Base-by-base conservation (phyloP, 2,329 filamentous ascomycete species). In the Grosmannia huntii region DNA sequence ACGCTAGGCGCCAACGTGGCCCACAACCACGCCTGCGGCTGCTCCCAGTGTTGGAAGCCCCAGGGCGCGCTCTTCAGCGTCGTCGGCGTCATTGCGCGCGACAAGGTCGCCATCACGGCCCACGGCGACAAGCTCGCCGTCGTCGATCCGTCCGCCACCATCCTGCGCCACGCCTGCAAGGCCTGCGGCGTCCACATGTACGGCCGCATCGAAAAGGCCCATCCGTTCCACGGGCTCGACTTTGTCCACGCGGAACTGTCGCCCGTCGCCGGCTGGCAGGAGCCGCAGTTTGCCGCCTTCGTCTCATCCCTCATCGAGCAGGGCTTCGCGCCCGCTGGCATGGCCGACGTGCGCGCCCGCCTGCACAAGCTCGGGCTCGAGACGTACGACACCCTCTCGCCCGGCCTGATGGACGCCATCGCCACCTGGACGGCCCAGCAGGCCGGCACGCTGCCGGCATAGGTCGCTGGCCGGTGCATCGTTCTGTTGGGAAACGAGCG, bases 41-140 rank as follows among this genome's bases (percentile, higher is more conserved):
- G 84, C 72, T 85, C 82, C 57, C 84, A 86, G 69, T 87, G 84
- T 77, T 87, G 83, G 83, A 87, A 86, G 70, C 84, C 84, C 5
- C 59, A 69, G 2, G 81, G 81, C 33, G 75, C 82, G 0, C 76
- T 87, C 61, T 87, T 87, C 75, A 80, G 80, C 60, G 66, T 87
- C 63, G 76, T 87, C 53, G 83, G 72, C 59, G 84, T 87, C 57
- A 70, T 86, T 2, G 78, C 84, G 6, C 68, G 69, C 9, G 76
- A 79, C 56, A 73, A 80, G 56, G 61, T 87, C 53, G 65, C 66
- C 23, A 79, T 87, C 21, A 80, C 80, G 0, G 77, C 81, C 64
- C 80, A 84, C 70, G 73, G 55, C 19, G 63, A 76, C 60, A 87
- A 87, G 70, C 75, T 87, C 2, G 38, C 68, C 53, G 66, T 86